Conservation (phyloP, 1,139 yeast species). For the Kazachstania sp. region DNA sequence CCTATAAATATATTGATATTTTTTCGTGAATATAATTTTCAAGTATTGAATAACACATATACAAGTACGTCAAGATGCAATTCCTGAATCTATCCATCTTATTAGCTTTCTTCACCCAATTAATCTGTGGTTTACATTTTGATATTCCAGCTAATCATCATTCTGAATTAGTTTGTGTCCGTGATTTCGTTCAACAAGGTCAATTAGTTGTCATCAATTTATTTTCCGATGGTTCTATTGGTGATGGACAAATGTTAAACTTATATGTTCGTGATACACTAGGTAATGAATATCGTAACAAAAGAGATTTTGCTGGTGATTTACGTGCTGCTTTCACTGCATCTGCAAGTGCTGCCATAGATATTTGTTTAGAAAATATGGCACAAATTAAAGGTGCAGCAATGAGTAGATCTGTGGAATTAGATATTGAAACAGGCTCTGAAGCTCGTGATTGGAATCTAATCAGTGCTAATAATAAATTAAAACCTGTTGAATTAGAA, state of each 20-base stretch:
- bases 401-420: constrained; percentile 59
- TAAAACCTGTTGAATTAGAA: constrained; percentile 87
- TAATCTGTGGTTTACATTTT: constrained; percentile 6
- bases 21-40: too few species aligned
- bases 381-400: constrained; percentile 37
- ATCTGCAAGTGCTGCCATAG: constrained; percentile 74
- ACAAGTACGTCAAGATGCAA: background rate
- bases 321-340: constrained; percentile 74
- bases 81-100: background rate
- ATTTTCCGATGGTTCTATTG: constrained; percentile 58
- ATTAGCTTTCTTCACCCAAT: background rate
- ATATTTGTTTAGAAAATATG: constrained; percentile 76
- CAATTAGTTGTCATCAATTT: constrained; percentile 81
- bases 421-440: constrained; percentile 91
- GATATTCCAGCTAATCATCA: constrained; percentile 12
- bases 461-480: constrained; percentile 81
- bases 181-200: constrained; percentile 79
- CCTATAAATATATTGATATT: background rate
- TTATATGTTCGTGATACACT: constrained; percentile 53
- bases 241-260: constrained; percentile 78
- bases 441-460: constrained; percentile 98
- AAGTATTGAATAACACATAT: too few species aligned
- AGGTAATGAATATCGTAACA: constrained; percentile 64
- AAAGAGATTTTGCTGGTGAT: constrained; percentile 56
- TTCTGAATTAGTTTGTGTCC: constrained; percentile 59